These are phyloP conservation scores for Malbranchea cinnamomea DNA, from an alignment of 2,329 filamentous ascomycete species.

Conservation along the genomic window DNA sequence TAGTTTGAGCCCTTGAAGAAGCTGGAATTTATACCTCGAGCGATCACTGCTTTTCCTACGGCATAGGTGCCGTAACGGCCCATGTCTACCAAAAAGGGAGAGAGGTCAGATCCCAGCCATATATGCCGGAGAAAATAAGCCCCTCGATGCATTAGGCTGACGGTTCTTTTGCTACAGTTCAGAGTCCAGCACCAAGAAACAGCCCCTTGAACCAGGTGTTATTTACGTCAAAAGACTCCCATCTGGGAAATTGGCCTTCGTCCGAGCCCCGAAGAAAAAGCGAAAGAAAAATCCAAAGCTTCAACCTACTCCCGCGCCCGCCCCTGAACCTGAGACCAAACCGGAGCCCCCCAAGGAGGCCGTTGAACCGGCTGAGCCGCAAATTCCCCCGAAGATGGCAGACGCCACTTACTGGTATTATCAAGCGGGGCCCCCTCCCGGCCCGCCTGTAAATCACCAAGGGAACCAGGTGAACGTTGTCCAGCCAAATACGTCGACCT, in stretches of 20 bases:
- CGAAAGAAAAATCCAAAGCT: constrained; percentile 6
- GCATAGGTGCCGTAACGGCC: too few relatives aligned
- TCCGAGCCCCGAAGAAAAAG: too few relatives aligned
- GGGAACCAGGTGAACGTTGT: too few relatives aligned
- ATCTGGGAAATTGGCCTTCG: constrained; percentile 9
- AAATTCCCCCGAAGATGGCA: constrained; percentile 1
- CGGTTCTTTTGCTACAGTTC: background rate
- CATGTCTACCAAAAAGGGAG: too few relatives aligned
- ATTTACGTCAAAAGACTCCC: constrained; percentile 9
- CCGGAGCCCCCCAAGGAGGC: background rate
- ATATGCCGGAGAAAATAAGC: background rate
- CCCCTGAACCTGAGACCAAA: constrained; percentile 2
- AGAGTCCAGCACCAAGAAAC: background rate
- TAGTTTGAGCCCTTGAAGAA: too few relatives aligned
- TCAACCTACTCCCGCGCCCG: constrained; percentile 3
- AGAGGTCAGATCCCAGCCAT: too few relatives aligned
- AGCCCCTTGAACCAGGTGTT: constrained; percentile 6
- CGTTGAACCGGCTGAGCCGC: background rate
- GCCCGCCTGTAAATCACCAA: too few relatives aligned
- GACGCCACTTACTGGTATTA: too few relatives aligned
- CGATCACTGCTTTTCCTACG: background rate
- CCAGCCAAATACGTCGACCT: too few relatives aligned
- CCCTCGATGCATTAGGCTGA: background rate
- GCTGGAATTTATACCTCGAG: too few relatives aligned
- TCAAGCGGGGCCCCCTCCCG: too few relatives aligned